These are phyloP conservation scores for Globisporangium iwayamae DNA, from an alignment of 352 stramenopile species.

Conservation along the genomic window DNA sequence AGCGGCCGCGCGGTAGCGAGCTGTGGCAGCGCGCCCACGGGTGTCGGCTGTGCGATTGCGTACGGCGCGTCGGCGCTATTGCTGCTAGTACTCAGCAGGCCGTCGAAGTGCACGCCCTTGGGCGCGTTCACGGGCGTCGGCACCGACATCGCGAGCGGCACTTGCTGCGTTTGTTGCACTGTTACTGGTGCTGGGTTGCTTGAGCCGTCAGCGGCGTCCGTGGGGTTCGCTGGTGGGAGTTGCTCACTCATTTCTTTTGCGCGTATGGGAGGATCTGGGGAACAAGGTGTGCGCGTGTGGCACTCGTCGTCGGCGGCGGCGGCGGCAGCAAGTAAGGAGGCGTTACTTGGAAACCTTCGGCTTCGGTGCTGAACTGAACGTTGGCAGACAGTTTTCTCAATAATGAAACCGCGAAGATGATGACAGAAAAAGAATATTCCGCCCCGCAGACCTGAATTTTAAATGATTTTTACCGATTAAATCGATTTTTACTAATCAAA, in stretches of 20 bases:
- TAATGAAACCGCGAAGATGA: background rate
- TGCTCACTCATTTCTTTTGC: background rate
- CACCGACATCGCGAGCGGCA: background rate
- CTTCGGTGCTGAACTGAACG: background rate
- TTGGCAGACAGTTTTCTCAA: background rate
- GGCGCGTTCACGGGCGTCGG: background rate
- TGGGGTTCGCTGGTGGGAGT: background rate
- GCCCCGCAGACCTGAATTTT: too few species aligned
- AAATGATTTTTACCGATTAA: too few species aligned
- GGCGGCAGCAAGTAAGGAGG: too few species aligned
- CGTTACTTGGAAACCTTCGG: too few species aligned
- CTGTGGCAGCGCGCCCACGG: constrained; percentile 28
- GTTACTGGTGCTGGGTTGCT: background rate
- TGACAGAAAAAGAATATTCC: too few species aligned
- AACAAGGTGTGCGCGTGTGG: background rate
- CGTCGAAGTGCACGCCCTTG: constrained; percentile 11
- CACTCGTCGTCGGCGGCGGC: too few species aligned
- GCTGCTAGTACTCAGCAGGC: constrained; percentile 4
- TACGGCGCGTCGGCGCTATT: constrained; percentile 28
- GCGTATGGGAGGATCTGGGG: background rate
- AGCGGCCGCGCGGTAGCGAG: constrained; percentile 43
- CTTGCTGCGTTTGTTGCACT: background rate
- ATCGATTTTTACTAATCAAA: too few species aligned
- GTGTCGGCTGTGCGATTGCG: constrained; percentile 29
- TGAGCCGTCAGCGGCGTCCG: background rate